Evolutionary conservation across 2,329 filamentous ascomycete species (phyloP), one percentile per base, ranked within the genome.

Genomic region (Ophiostoma populinum): DNA sequence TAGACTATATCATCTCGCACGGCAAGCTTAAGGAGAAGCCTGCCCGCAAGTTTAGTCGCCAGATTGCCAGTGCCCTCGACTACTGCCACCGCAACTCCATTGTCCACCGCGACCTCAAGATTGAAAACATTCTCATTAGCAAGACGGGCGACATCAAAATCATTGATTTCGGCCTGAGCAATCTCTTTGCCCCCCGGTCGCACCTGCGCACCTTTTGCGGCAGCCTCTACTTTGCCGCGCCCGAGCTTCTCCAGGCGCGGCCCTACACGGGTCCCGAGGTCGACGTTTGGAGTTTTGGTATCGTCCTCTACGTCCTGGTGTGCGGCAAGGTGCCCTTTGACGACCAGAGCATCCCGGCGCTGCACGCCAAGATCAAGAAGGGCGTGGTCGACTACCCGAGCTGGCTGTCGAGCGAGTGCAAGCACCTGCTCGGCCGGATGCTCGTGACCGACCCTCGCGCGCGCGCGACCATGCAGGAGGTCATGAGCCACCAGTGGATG

Each of bases 131-230:
- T 36, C 70, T 98, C 41, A 98, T 98, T 59, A 94, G 85, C 65
- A 95, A 95, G 63, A 94, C 81, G 2, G 90, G 90, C 26, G 90
- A 98, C 52, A 98, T 98, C 57, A 95, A 95, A 54, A 95, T 98
- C 48, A 98, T 98, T 46, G 90, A 98, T 53, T 98, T 98, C 54
- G 90, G 87, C 20, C 65, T 98, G 36, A 95, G 87, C 61, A 98
- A 98, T 49, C 70, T 95, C 5, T 98, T 94, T 55, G 77, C 83
- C 6, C 90, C 90, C 1, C 67, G 76, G 29, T 71, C 70, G 42
- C 77, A 92, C 43, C 67, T 95, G 39, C 94, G 93, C 59, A 98
- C 90, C 0, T 98, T 95, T 51, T 98, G 90, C 49, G 90, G 90
- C 31, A 94, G 86, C 63, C 62, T 98, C 24, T 98, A 98, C 54